phyloP scores from a whole-genome alignment of 2,329 filamentous ascomycete species.

The Dactylellina parvicollis region DNA sequence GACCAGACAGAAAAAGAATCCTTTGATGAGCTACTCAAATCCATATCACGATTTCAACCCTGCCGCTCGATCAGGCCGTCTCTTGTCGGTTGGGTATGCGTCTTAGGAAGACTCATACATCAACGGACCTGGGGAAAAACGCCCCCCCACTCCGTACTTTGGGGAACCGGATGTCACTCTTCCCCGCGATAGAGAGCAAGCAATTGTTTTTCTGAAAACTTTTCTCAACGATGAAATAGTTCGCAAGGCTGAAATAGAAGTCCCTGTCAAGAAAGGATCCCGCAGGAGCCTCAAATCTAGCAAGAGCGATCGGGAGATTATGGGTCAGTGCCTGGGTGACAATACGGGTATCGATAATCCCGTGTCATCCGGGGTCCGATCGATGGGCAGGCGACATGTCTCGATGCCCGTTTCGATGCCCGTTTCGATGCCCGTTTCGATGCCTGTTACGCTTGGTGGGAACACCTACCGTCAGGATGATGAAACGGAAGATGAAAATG shows the following conservation, averaged over 20 bases:
- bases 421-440: no score
- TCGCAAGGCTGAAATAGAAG: constrained; percentile 12
- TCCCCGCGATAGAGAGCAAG: constrained; percentile 19
- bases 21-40: constrained; percentile 38
- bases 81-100: constrained; percentile 45
- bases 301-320: constrained; percentile 44
- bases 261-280: constrained; percentile 5
- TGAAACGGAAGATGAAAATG: not conserved
- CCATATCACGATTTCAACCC: constrained; percentile 40
- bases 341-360: constrained; percentile 17
- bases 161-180: constrained; percentile 12
- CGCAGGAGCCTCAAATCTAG: constrained; percentile 12
- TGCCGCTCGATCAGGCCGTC: constrained; percentile 20
- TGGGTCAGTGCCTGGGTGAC: constrained; percentile 20
- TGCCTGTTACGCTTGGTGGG: constrained; percentile 24
- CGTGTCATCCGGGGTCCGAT: constrained; percentile 16
- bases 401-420: constrained; percentile 24
- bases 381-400: constrained; percentile 18
- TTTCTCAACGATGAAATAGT: constrained; percentile 15
- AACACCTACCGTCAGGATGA: constrained; percentile 1
- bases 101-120: constrained; percentile 32
- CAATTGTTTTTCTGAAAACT: constrained; percentile 15
- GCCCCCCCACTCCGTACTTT: constrained; percentile 6
- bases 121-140: constrained; percentile 12
- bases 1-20: constrained; percentile 37